Evolutionary conservation across 192 early-diverging fungal genomes (phyloP).

Genomic region (Physocladia obscura): DNA sequence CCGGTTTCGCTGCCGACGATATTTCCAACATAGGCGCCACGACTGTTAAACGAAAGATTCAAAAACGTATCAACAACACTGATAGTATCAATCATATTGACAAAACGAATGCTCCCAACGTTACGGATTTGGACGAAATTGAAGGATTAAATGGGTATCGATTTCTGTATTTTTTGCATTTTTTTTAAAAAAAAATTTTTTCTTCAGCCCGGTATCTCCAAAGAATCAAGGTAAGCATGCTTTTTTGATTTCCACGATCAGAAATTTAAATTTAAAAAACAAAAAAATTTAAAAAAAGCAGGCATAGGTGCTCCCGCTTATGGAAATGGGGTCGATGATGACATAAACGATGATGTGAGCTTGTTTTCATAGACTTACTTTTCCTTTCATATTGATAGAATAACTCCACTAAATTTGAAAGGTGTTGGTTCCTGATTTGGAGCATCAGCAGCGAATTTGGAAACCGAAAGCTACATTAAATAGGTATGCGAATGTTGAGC

Average conservation of each 20-base stretch:
- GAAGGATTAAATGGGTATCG: conserved; percentile 10
- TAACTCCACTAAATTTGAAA: background rate
- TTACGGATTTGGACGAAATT: conserved; percentile 10
- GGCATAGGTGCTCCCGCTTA: too few relatives aligned
- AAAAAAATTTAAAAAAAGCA: too few relatives aligned
- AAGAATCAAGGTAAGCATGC: background rate
- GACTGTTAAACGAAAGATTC: too few relatives aligned
- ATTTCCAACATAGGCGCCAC: too few relatives aligned
- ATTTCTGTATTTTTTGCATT: background rate
- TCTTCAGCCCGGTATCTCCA: background rate
- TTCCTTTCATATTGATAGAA: background rate
- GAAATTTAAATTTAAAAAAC: too few relatives aligned
- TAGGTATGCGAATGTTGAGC: conserved; percentile 41
- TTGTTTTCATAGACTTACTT: background rate
- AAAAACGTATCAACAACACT: too few relatives aligned
- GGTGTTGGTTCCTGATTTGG: background rate
- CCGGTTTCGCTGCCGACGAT: too few relatives aligned
- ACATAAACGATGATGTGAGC: too few relatives aligned
- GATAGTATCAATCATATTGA: too few relatives aligned
- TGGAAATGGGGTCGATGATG: background rate
- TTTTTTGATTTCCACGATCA: too few relatives aligned
- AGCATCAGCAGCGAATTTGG: conserved; percentile 53
- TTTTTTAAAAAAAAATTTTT: background rate
- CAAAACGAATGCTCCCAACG: too few relatives aligned
- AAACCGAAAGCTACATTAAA: conserved; percentile 56